These are phyloP conservation scores for Rhodotorula sp. DNA, from an alignment of 1,284 basidiomycete genomes.

Conservation along the genomic window DNA sequence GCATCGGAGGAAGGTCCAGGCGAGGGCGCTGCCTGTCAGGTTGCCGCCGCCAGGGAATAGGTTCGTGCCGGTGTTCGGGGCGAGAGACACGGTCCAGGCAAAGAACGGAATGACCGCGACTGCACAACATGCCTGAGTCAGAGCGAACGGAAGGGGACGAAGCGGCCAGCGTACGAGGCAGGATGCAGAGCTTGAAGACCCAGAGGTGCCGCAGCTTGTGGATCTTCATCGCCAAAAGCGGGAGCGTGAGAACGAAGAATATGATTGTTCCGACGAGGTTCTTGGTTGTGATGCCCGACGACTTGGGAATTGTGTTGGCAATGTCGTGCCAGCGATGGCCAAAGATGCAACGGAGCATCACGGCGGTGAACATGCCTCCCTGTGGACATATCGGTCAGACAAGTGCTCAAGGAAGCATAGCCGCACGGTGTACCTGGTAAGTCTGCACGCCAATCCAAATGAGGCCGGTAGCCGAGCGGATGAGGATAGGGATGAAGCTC, in stretches of 20 bases:
- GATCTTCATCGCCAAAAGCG: slow-evolving; percentile 44
- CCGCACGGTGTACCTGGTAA: slow-evolving; percentile 6
- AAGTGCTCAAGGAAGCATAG: slow-evolving; percentile 18
- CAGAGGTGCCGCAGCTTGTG: slow-evolving; percentile 47
- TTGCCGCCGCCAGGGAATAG: slow-evolving; percentile 22
- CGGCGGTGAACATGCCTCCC: slow-evolving; percentile 48
- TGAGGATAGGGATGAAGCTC: slow-evolving; percentile 48
- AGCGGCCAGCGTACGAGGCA: slow-evolving; percentile 38
- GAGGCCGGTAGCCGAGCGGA: slow-evolving; percentile 47
- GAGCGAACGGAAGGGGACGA: slow-evolving; percentile 31
- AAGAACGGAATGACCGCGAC: neutral
- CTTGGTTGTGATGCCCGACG: slow-evolving; percentile 43
- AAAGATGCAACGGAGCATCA: slow-evolving; percentile 46
- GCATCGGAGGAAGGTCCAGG: slow-evolving; percentile 46
- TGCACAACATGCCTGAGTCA: neutral
- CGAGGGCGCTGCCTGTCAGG: slow-evolving; percentile 41
- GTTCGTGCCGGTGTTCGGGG: slow-evolving; percentile 18
- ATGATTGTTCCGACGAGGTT: slow-evolving; percentile 49
- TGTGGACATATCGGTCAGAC: slow-evolving; percentile 21
- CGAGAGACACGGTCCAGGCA: neutral
- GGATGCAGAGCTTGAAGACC: slow-evolving; percentile 31
- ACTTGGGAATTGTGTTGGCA: slow-evolving; percentile 46
- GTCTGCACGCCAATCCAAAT: slow-evolving; percentile 50
- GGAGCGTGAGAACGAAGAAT: slow-evolving; percentile 47
- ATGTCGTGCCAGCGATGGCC: slow-evolving; percentile 44